Percentiles rank a stretch among this genome's conserved stretches.
Evolutionary conservation across 2,329 filamentous ascomycete genomes (phyloP).

Genomic region (Ophiocordyceps camponoti-saundersi): DNA sequence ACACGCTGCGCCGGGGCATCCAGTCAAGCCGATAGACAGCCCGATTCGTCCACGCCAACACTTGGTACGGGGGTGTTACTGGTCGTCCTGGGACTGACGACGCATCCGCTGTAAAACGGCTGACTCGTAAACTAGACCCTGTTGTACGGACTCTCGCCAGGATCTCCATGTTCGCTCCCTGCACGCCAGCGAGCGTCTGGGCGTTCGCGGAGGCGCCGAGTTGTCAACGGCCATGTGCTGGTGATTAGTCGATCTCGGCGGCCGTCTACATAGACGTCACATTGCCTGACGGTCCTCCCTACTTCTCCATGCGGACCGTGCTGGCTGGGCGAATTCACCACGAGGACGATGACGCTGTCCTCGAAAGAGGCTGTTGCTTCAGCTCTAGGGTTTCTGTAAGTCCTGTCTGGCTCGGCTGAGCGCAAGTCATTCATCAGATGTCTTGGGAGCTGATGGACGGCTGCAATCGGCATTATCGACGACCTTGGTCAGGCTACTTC

Average conservation of each 20-base stretch:
- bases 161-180: conserved; percentile 37
- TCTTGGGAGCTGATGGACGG: no score
- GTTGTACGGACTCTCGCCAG: conserved; percentile 26
- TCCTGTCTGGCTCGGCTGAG: no score
- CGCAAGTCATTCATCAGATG: no score
- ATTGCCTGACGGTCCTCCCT: not conserved
- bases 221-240: conserved; percentile 20
- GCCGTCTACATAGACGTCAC: not conserved
- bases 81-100: not conserved
- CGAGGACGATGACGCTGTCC: no score
- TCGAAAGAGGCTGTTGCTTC: no score
- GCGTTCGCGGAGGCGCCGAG: conserved; percentile 27
- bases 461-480: not conserved
- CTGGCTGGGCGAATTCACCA: no score
- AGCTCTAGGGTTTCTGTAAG: no score
- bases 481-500: not conserved
- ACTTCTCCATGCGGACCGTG: no score
- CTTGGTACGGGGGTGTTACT: not conserved
- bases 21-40: not conserved
- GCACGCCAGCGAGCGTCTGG: conserved; percentile 19
- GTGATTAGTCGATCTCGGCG: not conserved
- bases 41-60: not conserved
- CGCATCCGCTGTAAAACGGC: conserved; percentile 14
- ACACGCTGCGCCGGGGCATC: not conserved
- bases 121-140: conserved; percentile 43